Percentiles rank a stretch among this genome's conserved stretches.
phyloP scores from a whole-genome alignment of 129 eudicot genomes.

The Artemisia tridentata region DNA sequence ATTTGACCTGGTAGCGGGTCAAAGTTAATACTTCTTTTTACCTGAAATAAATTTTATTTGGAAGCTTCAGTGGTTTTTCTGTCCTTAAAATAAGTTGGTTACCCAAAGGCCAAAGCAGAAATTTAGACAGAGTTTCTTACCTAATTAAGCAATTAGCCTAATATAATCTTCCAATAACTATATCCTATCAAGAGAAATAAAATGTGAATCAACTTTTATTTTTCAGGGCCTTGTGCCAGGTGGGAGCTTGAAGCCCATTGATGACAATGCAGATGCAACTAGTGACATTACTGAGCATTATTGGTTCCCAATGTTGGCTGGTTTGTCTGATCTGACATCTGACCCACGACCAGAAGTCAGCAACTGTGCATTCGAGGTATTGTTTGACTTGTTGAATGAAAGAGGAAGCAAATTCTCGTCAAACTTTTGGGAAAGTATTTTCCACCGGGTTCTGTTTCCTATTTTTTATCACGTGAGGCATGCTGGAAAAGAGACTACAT shows the following conservation, averaged over 20 bases:
- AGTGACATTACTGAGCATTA: slow-evolving; percentile 89
- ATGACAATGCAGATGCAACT: slow-evolving; percentile 54
- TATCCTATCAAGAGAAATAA: slow-evolving; percentile 9
- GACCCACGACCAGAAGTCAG: slow-evolving; percentile 89
- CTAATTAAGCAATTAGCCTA: too few relatives aligned
- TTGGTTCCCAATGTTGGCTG: slow-evolving; percentile 99
- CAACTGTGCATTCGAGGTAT: slow-evolving; percentile 93
- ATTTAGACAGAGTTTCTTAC: too few relatives aligned
- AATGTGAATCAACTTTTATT: neutral
- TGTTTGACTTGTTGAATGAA: slow-evolving; percentile 92
- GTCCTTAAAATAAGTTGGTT: too few relatives aligned
- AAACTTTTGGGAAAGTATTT: slow-evolving; percentile 86
- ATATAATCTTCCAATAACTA: neutral
- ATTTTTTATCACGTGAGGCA: slow-evolving; percentile 90
- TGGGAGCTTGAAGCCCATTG: slow-evolving; percentile 81
- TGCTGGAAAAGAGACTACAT: slow-evolving; percentile 70
- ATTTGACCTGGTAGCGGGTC: neutral
- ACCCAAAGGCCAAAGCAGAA: too few relatives aligned
- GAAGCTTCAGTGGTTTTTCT: too few relatives aligned
- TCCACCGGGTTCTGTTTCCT: slow-evolving; percentile 87
- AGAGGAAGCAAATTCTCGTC: slow-evolving; percentile 93
- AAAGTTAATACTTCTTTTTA: neutral
- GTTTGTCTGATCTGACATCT: slow-evolving; percentile 93
- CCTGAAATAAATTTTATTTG: neutral
- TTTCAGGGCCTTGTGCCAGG: slow-evolving; percentile 96